phyloP scores from a whole-genome alignment of 2,329 filamentous ascomycete genomes.

The Xylariaceae sp. region DNA sequence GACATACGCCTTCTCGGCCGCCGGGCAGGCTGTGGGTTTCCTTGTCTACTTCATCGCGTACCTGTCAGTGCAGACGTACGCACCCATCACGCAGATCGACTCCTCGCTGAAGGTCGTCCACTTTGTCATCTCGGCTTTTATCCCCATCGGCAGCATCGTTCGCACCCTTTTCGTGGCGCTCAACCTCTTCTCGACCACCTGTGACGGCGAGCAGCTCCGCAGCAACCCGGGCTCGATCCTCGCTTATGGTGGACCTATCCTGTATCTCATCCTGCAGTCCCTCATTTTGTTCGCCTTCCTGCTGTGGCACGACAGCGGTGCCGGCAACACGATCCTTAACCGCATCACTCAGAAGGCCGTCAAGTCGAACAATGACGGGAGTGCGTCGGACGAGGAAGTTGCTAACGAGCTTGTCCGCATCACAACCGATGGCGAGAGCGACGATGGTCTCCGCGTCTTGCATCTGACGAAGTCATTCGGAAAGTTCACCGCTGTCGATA shows the following conservation, averaged over 20 bases:
- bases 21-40: constrained; percentile 67
- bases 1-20: constrained; percentile 77
- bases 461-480: constrained; percentile 78
- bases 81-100: constrained; percentile 64
- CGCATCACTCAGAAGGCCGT: constrained; percentile 28
- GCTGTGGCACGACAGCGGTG: constrained; percentile 75
- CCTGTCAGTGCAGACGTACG: constrained; percentile 67
- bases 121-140: constrained; percentile 67
- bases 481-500: constrained; percentile 73
- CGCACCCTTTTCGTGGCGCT: constrained; percentile 70
- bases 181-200: constrained; percentile 80
- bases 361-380: constrained; percentile 26
- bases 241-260: constrained; percentile 76
- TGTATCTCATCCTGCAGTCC: constrained; percentile 74
- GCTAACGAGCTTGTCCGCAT: constrained; percentile 60
- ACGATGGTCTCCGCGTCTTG: constrained; percentile 70
- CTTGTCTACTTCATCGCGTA: constrained; percentile 68
- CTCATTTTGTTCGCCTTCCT: constrained; percentile 65
- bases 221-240: constrained; percentile 64
- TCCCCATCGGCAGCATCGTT: constrained; percentile 71
- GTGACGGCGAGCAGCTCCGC: constrained; percentile 57
- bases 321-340: constrained; percentile 45
- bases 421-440: constrained; percentile 40
- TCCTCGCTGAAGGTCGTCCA: constrained; percentile 61
- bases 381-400: constrained; percentile 52